Base-by-base conservation (phyloP, 2,329 filamentous ascomycete species). In the Penicillium sp. region DNA sequence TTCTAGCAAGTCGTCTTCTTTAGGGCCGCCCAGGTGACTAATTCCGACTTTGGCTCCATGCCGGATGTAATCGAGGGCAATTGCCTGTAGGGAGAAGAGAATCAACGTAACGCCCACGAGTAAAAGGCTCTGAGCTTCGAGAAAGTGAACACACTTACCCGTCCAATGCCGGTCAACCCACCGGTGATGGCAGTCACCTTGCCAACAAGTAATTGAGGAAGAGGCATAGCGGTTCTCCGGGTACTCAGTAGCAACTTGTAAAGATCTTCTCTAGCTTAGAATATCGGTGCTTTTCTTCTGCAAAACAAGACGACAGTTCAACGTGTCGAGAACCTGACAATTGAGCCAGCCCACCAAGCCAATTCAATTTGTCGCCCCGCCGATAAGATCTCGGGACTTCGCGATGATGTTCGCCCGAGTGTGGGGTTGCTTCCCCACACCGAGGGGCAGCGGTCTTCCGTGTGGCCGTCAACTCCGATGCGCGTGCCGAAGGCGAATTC, bases 141-240 rank as follows among this genome's bases (percentile, higher is more conserved):
- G 49, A n/a, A n/a, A n/a, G n/a, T n/a, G n/a, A n/a, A 44, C 21
- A 17, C 2, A 21, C 47, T 13, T 69, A 74, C 72, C 45, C 89
- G 84, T 46, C 91, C 91, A 63, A 96, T 96, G 49, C 91, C 91
- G 1, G 90, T 95, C 3, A 88, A 87, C 51, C 89, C 91, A 58
- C 91, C 91, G 0, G 91, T 96, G 65, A 96, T 91, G 68, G 91
- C 88, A 72, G 90, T 90, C 10, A 86, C 87, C 73, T 95, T 95
- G 70, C 83, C 84, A 48, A 75, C 68, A 51, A 95, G 84, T 61
- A 94, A 80, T 59, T 67, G 66, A 56, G 70, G 65, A 6, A 65
- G 56, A 46, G 67, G 56, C 69, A 71, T 72, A 44, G 34, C 51
- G 39, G 21, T 32, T 39, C 26, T 18, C 6, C 17, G 23, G 40